These are phyloP conservation scores for Arctostaphylos glauca DNA, from an alignment of 148 eudicot genomes.

Conservation along the genomic window DNA sequence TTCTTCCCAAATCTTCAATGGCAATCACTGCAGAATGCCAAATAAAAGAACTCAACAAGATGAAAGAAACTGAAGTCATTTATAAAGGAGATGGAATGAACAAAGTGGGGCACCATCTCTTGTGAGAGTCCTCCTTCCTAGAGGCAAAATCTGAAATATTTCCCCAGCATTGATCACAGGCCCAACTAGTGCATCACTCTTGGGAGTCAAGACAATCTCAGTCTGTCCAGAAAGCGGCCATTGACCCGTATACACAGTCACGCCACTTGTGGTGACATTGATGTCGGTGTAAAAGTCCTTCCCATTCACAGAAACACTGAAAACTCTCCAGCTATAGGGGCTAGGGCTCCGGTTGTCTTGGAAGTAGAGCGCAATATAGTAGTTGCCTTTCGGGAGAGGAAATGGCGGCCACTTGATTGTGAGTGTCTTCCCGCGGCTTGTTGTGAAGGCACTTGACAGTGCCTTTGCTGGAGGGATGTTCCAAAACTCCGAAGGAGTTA, in stretches of 20 bases:
- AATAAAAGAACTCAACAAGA: not conserved
- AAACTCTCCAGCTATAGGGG: conserved; percentile 84
- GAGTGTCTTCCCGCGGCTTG: conserved; percentile 63
- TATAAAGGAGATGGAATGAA: not conserved
- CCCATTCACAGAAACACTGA: conserved; percentile 54
- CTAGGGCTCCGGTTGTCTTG: conserved; percentile 74
- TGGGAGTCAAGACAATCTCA: conserved; percentile 48
- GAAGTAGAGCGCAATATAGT: conserved; percentile 76
- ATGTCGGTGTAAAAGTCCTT: conserved; percentile 39
- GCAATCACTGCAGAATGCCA: conserved; percentile 41
- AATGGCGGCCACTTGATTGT: conserved; percentile 60
- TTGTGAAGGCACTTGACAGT: conserved; percentile 49
- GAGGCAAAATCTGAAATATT: conserved; percentile 55
- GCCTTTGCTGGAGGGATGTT: conserved; percentile 70
- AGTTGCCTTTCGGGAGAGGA: conserved; percentile 43
- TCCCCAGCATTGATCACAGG: conserved; percentile 86
- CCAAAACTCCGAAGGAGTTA: conserved; percentile 68
- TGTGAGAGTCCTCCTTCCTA: conserved; percentile 44
- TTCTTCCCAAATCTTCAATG: conserved; percentile 44
- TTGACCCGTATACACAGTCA: conserved; percentile 46
- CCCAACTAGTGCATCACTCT: conserved; percentile 50
- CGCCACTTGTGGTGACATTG: conserved; percentile 62
- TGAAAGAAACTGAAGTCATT: not conserved
- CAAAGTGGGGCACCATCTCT: conserved; percentile 53
- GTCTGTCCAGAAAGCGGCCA: conserved; percentile 74